phyloP scores from a whole-genome alignment of 179 eudicot genomes.

The Gypsophila paniculata region DNA sequence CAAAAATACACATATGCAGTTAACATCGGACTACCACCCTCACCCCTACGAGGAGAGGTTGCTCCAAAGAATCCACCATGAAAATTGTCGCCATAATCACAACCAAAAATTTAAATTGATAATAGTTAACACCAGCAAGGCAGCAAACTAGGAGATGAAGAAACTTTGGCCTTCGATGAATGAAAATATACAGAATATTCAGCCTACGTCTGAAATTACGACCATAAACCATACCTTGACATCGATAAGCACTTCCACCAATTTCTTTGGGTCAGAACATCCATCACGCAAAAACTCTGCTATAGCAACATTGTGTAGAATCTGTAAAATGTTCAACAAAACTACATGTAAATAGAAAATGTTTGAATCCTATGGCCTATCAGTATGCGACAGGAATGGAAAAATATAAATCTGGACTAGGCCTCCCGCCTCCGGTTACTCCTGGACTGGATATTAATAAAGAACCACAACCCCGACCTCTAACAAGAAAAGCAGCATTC shows the following conservation, averaged over 20 bases:
- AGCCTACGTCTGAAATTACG: slow-evolving; percentile 1
- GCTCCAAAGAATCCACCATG: neutral
- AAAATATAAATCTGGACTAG: neutral
- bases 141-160: neutral
- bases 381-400: neutral
- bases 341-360: neutral
- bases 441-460: neutral
- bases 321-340: slow-evolving; percentile 35
- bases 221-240: slow-evolving; percentile 52
- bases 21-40: no score
- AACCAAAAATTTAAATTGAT: neutral
- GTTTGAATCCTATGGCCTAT: neutral
- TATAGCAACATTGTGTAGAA: slow-evolving; percentile 72
- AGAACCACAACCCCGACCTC: neutral
- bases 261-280: slow-evolving; percentile 67
- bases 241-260: slow-evolving; percentile 53
- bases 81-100: neutral
- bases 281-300: slow-evolving; percentile 64
- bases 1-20: slow-evolving; percentile 12
- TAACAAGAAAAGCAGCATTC: neutral
- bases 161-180: neutral
- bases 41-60: neutral
- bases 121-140: neutral
- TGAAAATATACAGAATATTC: neutral
- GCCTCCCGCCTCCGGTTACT: neutral